Percentiles rank a stretch among this genome's conserved stretches.
Evolutionary conservation across 192 early-diverging fungal species (phyloP).

Genomic region (Backusella tarrabulga): DNA sequence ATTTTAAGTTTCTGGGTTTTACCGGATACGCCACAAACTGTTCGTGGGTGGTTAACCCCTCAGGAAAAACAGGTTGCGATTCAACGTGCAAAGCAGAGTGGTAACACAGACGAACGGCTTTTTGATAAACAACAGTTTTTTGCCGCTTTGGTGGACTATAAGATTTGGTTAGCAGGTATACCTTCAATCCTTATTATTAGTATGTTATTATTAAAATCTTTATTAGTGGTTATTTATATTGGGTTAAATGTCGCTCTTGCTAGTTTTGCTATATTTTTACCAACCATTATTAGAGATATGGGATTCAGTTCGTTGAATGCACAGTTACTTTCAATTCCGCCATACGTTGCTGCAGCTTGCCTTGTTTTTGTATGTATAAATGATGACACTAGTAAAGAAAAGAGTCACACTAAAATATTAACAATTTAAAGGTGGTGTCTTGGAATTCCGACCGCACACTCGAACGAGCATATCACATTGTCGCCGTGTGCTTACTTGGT

Average conservation of each 20-base stretch:
- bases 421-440: slow-evolving; percentile 30
- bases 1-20: slow-evolving; percentile 50
- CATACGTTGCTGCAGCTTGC: slow-evolving; percentile 27
- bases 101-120: slow-evolving; percentile 19
- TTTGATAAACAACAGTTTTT: slow-evolving; percentile 33
- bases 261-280: slow-evolving; percentile 50
- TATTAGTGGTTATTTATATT: slow-evolving; percentile 27
- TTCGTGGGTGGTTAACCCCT: slow-evolving; percentile 21
- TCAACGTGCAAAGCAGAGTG: slow-evolving; percentile 28
- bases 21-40: slow-evolving; percentile 50
- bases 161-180: slow-evolving; percentile 30
- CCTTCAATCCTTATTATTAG: background rate
- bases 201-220: background rate
- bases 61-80: slow-evolving; percentile 40
- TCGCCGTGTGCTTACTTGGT: slow-evolving; percentile 29
- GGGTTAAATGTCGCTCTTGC: slow-evolving; percentile 50
- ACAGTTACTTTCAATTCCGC: slow-evolving; percentile 17
- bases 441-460: slow-evolving; percentile 49
- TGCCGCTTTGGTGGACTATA: slow-evolving; percentile 37
- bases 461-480: slow-evolving; percentile 42
- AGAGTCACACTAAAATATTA: background rate
- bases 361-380: slow-evolving; percentile 32
- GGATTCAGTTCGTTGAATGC: slow-evolving; percentile 24
- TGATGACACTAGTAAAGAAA: background rate
- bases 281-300: slow-evolving; percentile 46